Conservation (phyloP, 441 rosid species). For the Manihot esculenta region DNA sequence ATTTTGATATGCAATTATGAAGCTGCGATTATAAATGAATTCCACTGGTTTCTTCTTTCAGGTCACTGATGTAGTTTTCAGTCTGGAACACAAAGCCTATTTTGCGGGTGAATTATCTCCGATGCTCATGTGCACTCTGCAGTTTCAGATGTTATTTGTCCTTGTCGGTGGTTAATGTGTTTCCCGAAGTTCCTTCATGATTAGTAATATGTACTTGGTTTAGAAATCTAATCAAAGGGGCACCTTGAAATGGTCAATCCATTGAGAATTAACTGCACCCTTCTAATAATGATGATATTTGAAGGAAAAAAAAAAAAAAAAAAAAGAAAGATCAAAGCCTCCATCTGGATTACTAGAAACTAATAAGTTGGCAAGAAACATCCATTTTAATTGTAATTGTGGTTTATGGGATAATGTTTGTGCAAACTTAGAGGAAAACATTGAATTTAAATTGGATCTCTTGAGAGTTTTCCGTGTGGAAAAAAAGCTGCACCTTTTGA, state of each 20-base stretch:
- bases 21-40: background rate
- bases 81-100: background rate
- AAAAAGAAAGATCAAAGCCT: background rate
- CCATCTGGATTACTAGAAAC: no score
- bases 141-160: no score
- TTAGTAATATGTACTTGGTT: background rate
- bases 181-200: background rate
- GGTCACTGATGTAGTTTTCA: background rate
- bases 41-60: background rate
- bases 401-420: no score
- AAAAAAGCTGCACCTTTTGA: background rate
- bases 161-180: no score
- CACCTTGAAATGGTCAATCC: background rate
- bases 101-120: background rate
- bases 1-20: background rate
- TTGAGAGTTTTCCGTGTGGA: background rate
- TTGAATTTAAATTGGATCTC: background rate
- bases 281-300: background rate
- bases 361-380: no score
- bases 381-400: no score
- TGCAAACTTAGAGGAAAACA: background rate
- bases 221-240: background rate
- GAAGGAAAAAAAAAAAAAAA: no score
- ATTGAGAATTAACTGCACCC: background rate
- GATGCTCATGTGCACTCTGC: background rate